phyloP scores from a whole-genome alignment of 176 grass and related monocot species.

The Areca catechu region DNA sequence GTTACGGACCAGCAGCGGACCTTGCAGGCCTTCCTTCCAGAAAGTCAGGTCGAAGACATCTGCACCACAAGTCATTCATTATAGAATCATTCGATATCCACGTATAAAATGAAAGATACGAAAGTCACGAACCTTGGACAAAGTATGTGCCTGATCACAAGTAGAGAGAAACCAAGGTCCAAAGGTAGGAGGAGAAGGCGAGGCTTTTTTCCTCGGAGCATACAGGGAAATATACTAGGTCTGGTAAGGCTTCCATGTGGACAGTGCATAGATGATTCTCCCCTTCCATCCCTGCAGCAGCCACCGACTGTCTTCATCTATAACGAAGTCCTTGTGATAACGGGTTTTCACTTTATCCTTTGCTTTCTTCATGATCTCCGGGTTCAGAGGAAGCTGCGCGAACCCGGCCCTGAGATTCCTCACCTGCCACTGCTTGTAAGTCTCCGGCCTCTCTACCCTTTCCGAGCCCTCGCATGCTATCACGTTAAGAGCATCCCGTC shows the following conservation, averaged over 20 bases:
- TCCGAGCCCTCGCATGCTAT: constrained; percentile 92
- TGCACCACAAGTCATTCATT: no score
- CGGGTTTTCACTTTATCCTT: constrained; percentile 76
- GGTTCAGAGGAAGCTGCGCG: constrained; percentile 45
- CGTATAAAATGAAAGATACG: no score
- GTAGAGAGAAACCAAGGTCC: no score
- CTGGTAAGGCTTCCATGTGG: constrained; percentile 70
- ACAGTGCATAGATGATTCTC: constrained; percentile 85
- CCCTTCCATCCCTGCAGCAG: constrained; percentile 98
- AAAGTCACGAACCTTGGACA: no score
- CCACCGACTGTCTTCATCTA: constrained; percentile 89
- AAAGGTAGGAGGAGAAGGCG: no score
- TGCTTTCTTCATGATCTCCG: constrained; percentile 75
- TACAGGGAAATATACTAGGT: background rate
- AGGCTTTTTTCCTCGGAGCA: no score
- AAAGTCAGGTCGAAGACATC: no score
- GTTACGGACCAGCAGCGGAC: no score
- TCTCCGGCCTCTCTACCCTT: constrained; percentile 90
- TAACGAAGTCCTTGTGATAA: constrained; percentile 97
- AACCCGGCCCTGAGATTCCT: constrained; percentile 96
- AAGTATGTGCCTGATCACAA: no score
- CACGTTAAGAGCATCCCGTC: constrained; percentile 86
- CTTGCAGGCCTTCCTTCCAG: no score
- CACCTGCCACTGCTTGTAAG: constrained; percentile 97
- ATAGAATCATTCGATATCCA: no score